Evolutionary conservation across 2,329 filamentous ascomycete genomes (phyloP).

Genomic region (Nothophoma quercina): DNA sequence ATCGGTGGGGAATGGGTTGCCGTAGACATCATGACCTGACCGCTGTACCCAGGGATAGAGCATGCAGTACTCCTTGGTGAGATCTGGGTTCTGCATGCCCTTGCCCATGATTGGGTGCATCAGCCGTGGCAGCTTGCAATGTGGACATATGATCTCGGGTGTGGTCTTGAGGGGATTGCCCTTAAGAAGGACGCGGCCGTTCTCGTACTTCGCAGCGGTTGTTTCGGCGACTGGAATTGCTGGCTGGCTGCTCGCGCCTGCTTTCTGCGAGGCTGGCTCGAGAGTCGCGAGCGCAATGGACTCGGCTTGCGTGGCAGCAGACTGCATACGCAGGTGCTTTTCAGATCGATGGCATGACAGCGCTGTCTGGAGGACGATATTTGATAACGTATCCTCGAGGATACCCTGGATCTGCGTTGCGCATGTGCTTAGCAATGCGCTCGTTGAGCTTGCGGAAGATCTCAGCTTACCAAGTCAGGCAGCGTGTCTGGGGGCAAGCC

Average conservation of each 20-base stretch:
- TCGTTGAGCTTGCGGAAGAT: conserved; percentile 7
- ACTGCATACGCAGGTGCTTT: conserved; percentile 74
- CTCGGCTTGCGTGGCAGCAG: conserved; percentile 60
- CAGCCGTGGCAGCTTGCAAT: conserved; percentile 76
- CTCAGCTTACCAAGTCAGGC: conserved; percentile 40
- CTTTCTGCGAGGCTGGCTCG: conserved; percentile 45
- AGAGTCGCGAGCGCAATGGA: conserved; percentile 47
- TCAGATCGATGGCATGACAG: conserved; percentile 79
- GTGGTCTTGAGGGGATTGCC: conserved; percentile 76
- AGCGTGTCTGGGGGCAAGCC: conserved; percentile 39
- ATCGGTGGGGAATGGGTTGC: conserved; percentile 79
- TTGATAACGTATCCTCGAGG: conserved; percentile 78
- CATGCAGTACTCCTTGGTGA: conserved; percentile 74
- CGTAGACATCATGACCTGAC: conserved; percentile 80
- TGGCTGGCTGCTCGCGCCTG: conserved; percentile 55
- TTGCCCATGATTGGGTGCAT: conserved; percentile 76
- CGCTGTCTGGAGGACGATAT: conserved; percentile 77
- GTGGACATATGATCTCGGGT: conserved; percentile 74
- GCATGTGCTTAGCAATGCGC: conserved; percentile 36
- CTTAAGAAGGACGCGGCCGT: conserved; percentile 72
- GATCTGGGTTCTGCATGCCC: conserved; percentile 70
- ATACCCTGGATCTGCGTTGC: conserved; percentile 54
- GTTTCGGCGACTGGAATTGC: conserved; percentile 64
- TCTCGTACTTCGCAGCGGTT: conserved; percentile 73
- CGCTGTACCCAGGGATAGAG: conserved; percentile 79